Evolutionary conservation across 148 eudicot genomes (phyloP), one percentile per base, ranked within the genome.

Genomic region (Vaccinium corymbosum): DNA sequence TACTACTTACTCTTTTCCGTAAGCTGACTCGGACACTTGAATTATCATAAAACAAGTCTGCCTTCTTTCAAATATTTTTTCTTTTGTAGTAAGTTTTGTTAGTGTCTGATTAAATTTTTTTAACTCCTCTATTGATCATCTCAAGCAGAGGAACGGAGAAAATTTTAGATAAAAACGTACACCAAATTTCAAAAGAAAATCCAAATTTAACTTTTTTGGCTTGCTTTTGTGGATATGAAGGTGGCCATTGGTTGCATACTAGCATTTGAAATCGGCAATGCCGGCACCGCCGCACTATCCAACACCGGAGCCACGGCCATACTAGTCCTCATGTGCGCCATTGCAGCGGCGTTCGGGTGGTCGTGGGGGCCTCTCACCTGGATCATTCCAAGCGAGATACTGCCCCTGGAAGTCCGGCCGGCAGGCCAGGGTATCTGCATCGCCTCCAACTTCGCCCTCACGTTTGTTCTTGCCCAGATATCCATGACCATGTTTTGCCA

Each of bases 301-400:
- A 83, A 83, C 51, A 29, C 51, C 27, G 16, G 70, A 0, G 88
- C 82, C 5, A 13, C 74, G 3, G 50, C 76, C 0, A 75, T 91
- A 32, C 62, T 91, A 50, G 80, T 85, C 38, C 32, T 91, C 19
- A 79, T 89, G 89, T 91, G 93, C 78, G 32, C 76, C 53, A 86
- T 71, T 27, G 66, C 61, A 0, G 82, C 90, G n/a, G 91, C 85
- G 16, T 91, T 89, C 57, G 93, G 90, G 7, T 91, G 93, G 93
- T 91, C 91, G 19, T 88, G 91, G 91, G 91, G 91, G 1, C 93
- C 93, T 35, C 85, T 90, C 17, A 84, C 82, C 3, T 89, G 91
- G 90, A 73, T 89, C 13, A 76, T 90, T 15, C 90, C 91, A 9
- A 89, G 90, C 53, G 93, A 90, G 57, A 89, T 88, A 48, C 84